Percentiles rank a stretch among this genome's conserved stretches.
Evolutionary conservation across 768 basidiomycete genomes (phyloP).

Genomic region (Termitomyces titanicus): DNA sequence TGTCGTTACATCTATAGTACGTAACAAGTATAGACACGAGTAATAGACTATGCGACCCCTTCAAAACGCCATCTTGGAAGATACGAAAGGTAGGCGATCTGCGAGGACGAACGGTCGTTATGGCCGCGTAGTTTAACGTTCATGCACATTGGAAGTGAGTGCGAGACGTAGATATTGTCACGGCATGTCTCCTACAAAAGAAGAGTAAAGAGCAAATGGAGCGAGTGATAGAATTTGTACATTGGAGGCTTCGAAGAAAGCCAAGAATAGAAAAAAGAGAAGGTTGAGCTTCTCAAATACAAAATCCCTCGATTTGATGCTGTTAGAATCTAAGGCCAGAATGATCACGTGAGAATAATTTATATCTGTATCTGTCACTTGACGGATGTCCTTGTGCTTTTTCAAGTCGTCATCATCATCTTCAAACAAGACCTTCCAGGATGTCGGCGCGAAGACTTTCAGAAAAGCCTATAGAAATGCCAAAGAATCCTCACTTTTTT

Average conservation of each 20-base stretch:
- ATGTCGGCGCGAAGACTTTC: slow-evolving; percentile 29
- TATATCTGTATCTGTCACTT: too few relatives aligned
- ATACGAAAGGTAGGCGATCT: slow-evolving; percentile 53
- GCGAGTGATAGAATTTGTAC: background rate
- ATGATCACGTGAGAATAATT: slow-evolving; percentile 3
- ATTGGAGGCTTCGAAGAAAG: background rate
- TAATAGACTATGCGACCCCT: slow-evolving; percentile 30
- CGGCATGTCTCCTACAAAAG: slow-evolving; percentile 29
- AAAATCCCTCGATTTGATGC: background rate
- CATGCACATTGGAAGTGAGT: slow-evolving; percentile 37
- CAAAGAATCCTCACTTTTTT: slow-evolving; percentile 50
- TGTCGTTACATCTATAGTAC: background rate
- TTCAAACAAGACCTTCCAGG: background rate
- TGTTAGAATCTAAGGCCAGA: slow-evolving; percentile 1
- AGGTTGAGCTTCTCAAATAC: background rate
- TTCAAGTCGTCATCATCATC: background rate
- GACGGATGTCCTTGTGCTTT: background rate
- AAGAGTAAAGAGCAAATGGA: background rate
- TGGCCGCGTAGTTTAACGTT: slow-evolving; percentile 74
- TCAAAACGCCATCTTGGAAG: slow-evolving; percentile 47
- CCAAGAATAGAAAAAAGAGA: background rate
- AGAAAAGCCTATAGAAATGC: slow-evolving; percentile 30
- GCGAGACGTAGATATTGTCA: slow-evolving; percentile 61
- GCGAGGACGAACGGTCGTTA: slow-evolving; percentile 38
- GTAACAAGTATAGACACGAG: background rate